A percentile compares a stretch with the other conserved stretches of the same genome.
Evolutionary conservation across 345 rosid species (phyloP).

Genomic region (Erucastrum elatum): DNA sequence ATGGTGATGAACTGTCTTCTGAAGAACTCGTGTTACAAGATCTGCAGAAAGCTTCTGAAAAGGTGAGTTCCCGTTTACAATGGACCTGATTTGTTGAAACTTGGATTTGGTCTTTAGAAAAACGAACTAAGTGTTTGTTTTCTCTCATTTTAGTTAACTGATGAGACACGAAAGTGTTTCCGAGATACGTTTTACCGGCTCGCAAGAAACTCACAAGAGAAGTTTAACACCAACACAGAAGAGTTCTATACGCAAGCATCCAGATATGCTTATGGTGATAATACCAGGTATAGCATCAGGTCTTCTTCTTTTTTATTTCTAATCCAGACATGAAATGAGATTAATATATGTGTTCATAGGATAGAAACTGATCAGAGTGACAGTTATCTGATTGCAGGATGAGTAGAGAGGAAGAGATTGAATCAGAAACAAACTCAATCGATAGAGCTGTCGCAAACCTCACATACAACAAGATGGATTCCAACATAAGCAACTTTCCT

Average conservation of each 20-base stretch:
- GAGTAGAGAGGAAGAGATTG: constrained; percentile 42
- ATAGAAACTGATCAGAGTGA: constrained; percentile 8
- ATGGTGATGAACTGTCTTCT: constrained; percentile 41
- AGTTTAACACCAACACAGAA: constrained; percentile 28
- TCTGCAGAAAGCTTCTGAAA: constrained; percentile 61
- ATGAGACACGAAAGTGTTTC: constrained; percentile 67
- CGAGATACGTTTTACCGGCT: constrained; percentile 88
- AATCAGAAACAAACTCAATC: constrained; percentile 66
- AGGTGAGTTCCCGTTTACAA: constrained; percentile 43
- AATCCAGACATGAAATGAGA: not conserved
- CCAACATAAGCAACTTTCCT: constrained; percentile 40
- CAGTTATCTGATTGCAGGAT: constrained; percentile 43
- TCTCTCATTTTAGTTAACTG: constrained; percentile 48
- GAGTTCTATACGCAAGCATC: constrained; percentile 25
- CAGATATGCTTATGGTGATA: constrained; percentile 33
- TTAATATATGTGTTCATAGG: not conserved
- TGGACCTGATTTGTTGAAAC: constrained; percentile 6
- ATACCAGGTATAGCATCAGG: constrained; percentile 26
- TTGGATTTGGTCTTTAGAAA: not conserved
- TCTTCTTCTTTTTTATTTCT: not conserved
- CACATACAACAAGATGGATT: constrained; percentile 65
- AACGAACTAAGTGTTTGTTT: not conserved
- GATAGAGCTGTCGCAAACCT: constrained; percentile 84
- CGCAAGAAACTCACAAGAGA: constrained; percentile 59
- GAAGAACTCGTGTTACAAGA: constrained; percentile 70